A percentile compares a stretch with the other conserved stretches of the same genome.
phyloP scores from a whole-genome alignment of 371 early-diverging fungal genomes.

The Umbelopsis sp. region DNA sequence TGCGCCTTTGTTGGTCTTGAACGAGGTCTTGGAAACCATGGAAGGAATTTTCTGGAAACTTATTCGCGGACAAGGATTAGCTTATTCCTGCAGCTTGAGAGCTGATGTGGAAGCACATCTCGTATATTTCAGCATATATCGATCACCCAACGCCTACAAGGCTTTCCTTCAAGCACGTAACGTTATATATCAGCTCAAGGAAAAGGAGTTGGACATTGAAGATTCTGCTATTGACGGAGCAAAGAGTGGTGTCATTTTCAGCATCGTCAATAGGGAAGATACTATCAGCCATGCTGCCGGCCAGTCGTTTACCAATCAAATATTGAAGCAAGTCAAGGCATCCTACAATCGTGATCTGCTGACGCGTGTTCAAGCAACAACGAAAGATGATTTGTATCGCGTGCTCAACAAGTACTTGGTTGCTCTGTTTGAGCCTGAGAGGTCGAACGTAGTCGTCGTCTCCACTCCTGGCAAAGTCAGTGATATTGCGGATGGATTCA shows the following conservation, averaged over 20 bases:
- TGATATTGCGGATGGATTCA: conserved; percentile 51
- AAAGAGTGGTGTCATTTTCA: conserved; percentile 67
- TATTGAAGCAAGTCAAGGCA: conserved; percentile 59
- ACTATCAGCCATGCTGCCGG: conserved; percentile 62
- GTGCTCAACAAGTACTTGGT: conserved; percentile 54
- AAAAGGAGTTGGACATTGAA: conserved; percentile 58
- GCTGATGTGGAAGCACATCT: conserved; percentile 56
- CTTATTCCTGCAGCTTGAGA: conserved; percentile 60
- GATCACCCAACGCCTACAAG: conserved; percentile 61
- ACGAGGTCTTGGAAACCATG: conserved; percentile 62
- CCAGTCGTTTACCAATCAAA: conserved; percentile 63
- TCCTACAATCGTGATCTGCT: conserved; percentile 57
- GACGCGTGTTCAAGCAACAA: conserved; percentile 49
- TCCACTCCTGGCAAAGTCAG: conserved; percentile 56
- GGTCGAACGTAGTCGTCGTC: conserved; percentile 59
- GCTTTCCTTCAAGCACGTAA: conserved; percentile 63
- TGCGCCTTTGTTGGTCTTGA: conserved; percentile 62
- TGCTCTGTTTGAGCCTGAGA: conserved; percentile 55
- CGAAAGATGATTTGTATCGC: conserved; percentile 43
- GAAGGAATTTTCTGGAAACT: conserved; percentile 72
- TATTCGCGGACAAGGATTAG: conserved; percentile 71
- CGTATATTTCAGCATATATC: conserved; percentile 59
- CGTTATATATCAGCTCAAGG: conserved; percentile 57
- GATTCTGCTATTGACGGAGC: conserved; percentile 63
- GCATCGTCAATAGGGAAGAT: conserved; percentile 60